Conservation (phyloP, 2,329 filamentous ascomycete genomes). For the Pseudogymnoascus sp. region DNA sequence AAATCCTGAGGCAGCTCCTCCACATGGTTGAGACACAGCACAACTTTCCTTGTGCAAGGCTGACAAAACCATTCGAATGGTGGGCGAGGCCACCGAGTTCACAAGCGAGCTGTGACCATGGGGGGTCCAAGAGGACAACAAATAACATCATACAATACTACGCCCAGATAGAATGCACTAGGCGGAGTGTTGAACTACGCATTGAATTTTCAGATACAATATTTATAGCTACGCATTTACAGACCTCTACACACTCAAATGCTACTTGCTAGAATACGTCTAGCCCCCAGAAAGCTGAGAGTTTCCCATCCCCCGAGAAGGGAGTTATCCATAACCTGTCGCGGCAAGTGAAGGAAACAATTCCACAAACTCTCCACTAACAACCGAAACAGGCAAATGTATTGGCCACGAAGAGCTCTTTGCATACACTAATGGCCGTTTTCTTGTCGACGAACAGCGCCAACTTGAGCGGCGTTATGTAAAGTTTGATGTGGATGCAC, state of each 20-base stretch:
- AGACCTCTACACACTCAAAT: neutral
- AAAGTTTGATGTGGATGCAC: constrained; percentile 32
- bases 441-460: constrained; percentile 31
- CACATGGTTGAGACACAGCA: too few species aligned
- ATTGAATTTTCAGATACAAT: neutral
- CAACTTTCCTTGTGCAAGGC: neutral
- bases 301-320: neutral
- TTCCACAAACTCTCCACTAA: neutral
- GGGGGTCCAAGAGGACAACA: neutral
- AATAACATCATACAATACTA: neutral
- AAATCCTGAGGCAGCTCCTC: neutral
- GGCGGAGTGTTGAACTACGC: neutral
- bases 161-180: neutral
- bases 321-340: neutral
- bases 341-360: neutral
- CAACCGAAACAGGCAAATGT: neutral
- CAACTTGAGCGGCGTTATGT: constrained; percentile 31
- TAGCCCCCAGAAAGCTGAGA: neutral
- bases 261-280: neutral
- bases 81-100: neutral
- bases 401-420: neutral
- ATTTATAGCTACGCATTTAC: neutral
- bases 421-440: constrained; percentile 28
- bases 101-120: neutral
- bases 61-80: neutral